phyloP scores from a whole-genome alignment of 148 eudicot species.

The Polygonum aviculare region DNA sequence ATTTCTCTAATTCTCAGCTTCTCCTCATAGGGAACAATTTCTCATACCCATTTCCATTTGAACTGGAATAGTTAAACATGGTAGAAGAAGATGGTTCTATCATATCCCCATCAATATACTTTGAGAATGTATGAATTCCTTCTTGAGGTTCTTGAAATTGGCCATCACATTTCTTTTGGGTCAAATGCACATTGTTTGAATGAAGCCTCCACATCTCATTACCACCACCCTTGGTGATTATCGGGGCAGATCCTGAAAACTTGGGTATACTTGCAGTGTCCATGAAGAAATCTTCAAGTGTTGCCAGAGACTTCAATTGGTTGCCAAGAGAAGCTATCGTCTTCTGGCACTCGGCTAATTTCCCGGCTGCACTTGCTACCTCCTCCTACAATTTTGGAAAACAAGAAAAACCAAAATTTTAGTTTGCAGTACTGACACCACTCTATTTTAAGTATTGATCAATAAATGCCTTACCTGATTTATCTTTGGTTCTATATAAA shows the following conservation, averaged over 20 bases:
- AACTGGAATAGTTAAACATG: constrained; percentile 17
- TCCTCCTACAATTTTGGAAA: constrained; percentile 31
- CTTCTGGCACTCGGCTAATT: constrained; percentile 63
- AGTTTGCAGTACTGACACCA: not conserved
- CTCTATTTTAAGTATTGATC: not conserved
- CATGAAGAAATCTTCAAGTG: constrained; percentile 60
- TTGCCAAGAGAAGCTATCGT: constrained; percentile 60
- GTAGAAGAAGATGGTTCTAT: constrained; percentile 28
- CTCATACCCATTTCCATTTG: constrained; percentile 52
- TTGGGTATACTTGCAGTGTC: constrained; percentile 56
- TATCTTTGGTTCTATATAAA: constrained; percentile 17
- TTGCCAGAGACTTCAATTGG: constrained; percentile 59
- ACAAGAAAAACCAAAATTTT: not conserved
- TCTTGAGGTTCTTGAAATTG: constrained; percentile 17
- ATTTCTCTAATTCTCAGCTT: constrained; percentile 21
- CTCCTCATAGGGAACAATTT: constrained; percentile 46
- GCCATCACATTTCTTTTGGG: constrained; percentile 17
- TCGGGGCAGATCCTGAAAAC: constrained; percentile 26
- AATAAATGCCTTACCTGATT: constrained; percentile 33
- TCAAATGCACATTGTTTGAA: constrained; percentile 23
- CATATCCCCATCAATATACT: constrained; percentile 21
- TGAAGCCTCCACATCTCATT: constrained; percentile 44
- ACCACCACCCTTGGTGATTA: constrained; percentile 17
- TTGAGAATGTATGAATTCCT: constrained; percentile 21
- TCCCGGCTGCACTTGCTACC: constrained; percentile 49